Evolutionary conservation across 768 basidiomycete genomes (phyloP), one percentile per base, ranked within the genome.

Genomic region (Naganishia onofrii): DNA sequence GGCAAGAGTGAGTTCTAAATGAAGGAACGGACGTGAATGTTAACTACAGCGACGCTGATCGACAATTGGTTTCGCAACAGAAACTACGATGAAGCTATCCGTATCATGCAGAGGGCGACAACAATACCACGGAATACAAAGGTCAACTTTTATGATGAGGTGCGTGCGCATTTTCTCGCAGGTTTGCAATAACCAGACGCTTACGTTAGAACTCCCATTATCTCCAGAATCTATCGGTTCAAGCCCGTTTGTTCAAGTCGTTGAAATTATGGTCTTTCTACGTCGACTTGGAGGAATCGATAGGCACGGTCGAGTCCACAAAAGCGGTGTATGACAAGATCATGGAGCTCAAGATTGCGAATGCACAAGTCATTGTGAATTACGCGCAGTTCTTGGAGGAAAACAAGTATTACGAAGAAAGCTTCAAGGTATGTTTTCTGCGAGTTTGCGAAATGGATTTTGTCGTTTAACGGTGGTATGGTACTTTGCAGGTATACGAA

Each of bases 261-360:
- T 83, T 99, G 69, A 99, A 99, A 80, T 86, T 99, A 0, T 99
- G 96, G 96, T 96, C 94, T 0, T 98, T 96, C 84, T 97, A 95
- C 78, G 90, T 95, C 74, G 96, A 99, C 77, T 85, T 98, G 21
- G 94, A 98, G 80, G 96, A 99, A 79, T 94, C 93, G 0, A 92
- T 98, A 76, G 94, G 95, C 0, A 88, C 92, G 0, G 90, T 96
- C 21, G 93, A 95, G 69, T 90, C 89, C 0, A 85, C 95, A 1
- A 97, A 98, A 80, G 86, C 85, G 0, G 92, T 94, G 1, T 98
- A 98, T 77, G 94, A 99, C 84, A 92, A 91, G 82, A 96, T 99
- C 66, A 83, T 98, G 76, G 93, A 97, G 72, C 85, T 99, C 72
- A 89, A 93, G 66, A 99, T 99, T 66, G 96, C 96, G 17, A 99